A percentile compares a stretch with the other conserved stretches of the same genome.
These are phyloP conservation scores for Saccharomycopsis babjevae DNA, from an alignment of 805 yeast genomes.

Conservation along the genomic window DNA sequence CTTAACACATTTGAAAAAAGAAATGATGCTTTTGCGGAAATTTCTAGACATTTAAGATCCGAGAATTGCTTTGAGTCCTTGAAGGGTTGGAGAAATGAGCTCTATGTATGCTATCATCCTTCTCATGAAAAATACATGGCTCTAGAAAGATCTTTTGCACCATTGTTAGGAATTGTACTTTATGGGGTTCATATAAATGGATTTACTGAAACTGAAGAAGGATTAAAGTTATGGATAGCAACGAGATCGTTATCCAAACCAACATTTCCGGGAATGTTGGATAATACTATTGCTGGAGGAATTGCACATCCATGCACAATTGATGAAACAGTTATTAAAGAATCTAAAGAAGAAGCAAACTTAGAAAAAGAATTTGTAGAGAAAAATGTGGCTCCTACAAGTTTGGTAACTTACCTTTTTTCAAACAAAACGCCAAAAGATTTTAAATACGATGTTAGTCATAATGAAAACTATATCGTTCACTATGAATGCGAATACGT, in stretches of 20 bases:
- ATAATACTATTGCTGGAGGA: conserved; percentile 94
- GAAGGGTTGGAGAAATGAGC: conserved; percentile 80
- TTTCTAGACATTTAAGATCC: conserved; percentile 36
- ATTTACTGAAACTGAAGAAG: conserved; percentile 42
- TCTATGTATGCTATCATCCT: conserved; percentile 60
- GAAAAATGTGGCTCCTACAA: conserved; percentile 38
- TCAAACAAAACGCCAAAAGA: conserved; percentile 26
- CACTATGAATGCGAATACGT: conserved; percentile 86
- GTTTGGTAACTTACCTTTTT: conserved; percentile 60
- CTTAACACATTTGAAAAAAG: conserved; percentile 33
- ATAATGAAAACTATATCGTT: conserved; percentile 42
- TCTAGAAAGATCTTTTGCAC: conserved; percentile 75
- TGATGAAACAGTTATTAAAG: conserved; percentile 72
- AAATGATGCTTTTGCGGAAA: conserved; percentile 29
- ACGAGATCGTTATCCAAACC: conserved; percentile 66
- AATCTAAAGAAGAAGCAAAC: conserved; percentile 87
- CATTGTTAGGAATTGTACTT: conserved; percentile 74
- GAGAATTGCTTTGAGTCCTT: conserved; percentile 28
- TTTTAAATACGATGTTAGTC: conserved; percentile 5
- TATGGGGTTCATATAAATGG: conserved; percentile 89
- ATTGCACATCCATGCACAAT: conserved; percentile 71
- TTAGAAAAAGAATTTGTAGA: conserved; percentile 42
- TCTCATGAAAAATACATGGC: conserved; percentile 46
- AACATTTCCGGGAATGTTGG: conserved; percentile 86
- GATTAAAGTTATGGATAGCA: conserved; percentile 71